Base-by-base conservation (phyloP, 306 rosid species). In the Acacia confusa region DNA sequence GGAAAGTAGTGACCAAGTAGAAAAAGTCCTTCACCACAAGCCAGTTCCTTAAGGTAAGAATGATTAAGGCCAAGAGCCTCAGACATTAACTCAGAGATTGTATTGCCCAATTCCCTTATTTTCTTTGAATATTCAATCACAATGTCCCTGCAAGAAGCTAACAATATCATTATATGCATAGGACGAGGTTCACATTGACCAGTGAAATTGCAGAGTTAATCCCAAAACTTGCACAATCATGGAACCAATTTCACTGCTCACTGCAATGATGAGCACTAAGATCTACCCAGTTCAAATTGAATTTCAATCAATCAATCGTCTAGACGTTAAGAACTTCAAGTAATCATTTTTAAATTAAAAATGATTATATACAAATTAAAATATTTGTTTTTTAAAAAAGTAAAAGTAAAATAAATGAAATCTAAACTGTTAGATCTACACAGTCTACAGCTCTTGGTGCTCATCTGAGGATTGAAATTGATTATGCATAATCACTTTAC, bases 31-130 rank as follows among this genome's bases (percentile, higher is more conserved):
- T 91, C 81, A 2, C 43, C 79, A 12, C 94, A 88, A 2, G n/a
- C 60, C 53, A 88, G 45, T 20, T 78, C 78, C 9, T 75, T 86
- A 7, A 89, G 78, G 81, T 77, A 78, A 67, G 70, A 80, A 45
- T 79, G 82, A 34, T 63, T 20, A 20, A 90, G 79, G n/a, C 89
- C 85, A 28, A 87, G 86, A 9, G 86, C 88, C 70, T 87, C 82
- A 6, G 94, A 91, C 57, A 91, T 14, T 72, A 91, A 53, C 84
- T 87, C 91, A 16, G 87, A 87, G 4, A 88, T 40, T 19, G 79
- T 43, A 25, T 4, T 3, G 13, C 90, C 91, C 36, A 91, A 17
- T 12, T 2, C 72, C 82, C 12, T 84, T 7, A 85, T 75, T 76
- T 72, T 48, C 66, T 82, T 69, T 4, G 89, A 85, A 55, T 87